phyloP scores from a whole-genome alignment of 2,329 filamentous ascomycete genomes.

The Pseudogymnoascus sp. region DNA sequence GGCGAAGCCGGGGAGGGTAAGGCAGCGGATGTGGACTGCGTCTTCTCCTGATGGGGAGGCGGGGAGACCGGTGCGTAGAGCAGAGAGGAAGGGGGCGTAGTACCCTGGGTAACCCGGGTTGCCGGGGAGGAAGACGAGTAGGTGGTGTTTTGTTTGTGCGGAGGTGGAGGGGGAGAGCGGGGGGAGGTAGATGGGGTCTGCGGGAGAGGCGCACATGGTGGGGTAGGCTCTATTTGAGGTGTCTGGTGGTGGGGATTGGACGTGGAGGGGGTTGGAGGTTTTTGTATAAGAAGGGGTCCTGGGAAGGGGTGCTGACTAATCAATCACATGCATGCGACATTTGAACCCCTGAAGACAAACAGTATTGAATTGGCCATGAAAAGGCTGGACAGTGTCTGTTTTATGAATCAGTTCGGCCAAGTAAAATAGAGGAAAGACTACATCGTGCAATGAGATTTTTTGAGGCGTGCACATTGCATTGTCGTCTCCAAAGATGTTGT shows the following conservation, averaged over 20 bases:
- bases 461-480: neutral
- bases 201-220: neutral
- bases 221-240: neutral
- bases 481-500: neutral
- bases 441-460: neutral
- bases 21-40: neutral
- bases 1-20: neutral
- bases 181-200: neutral
- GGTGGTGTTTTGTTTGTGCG: conserved; percentile 23
- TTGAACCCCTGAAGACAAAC: neutral
- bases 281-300: neutral
- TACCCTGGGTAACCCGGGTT: conserved; percentile 71
- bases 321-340: neutral
- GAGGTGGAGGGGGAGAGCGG: neutral
- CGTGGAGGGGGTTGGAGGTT: neutral
- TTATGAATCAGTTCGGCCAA: neutral
- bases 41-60: conserved; percentile 26
- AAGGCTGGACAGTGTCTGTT: neutral
- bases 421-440: neutral
- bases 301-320: neutral
- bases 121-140: conserved; percentile 67
- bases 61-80: conserved; percentile 47
- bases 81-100: conserved; percentile 59
- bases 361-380: neutral
- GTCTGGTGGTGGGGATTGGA: neutral